Evolutionary conservation across 495 filamentous ascomycete genomes (phyloP), one percentile per base, ranked within the genome.

Genomic region (Corynascus novoguineensis): DNA sequence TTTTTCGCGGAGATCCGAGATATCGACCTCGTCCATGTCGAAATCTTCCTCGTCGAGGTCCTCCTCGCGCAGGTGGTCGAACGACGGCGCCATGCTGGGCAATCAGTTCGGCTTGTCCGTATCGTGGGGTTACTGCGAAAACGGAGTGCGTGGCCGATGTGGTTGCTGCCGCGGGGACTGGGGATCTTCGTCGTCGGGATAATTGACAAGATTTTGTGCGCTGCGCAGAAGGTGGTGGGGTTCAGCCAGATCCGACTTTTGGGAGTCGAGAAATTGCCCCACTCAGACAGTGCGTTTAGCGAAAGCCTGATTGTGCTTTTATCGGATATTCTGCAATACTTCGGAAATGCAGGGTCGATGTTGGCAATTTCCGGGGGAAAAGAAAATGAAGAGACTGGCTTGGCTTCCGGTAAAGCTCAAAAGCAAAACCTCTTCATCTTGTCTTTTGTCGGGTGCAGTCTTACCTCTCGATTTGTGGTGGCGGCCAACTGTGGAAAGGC

Each of bases 11-110:
- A 98, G 81, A 75, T 98, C 93, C 54, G 89, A 90, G 72, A 95
- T 90, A 68, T 98, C 93, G 68, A 97, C 84, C 68, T 96, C 89
- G 68, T 93, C 89, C 66, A 90, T 84, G 60, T 95, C 90, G 72
- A 90, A 87, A 66, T 92, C 86, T 51, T 91, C 87, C 67, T 95
- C 89, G 71, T 91, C 86, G 62, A 89, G 78, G 80, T 92, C 77
- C 81, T 90, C 73, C 38, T 79, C 76, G 66, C 75, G 80, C 59
- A 83, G 71, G 48, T 77, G 73, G 50, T 83, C 80, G 63, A 81
- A 83, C 34, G 78, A 79, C 57, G 80, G 79, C 74, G 79, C 79
- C 80, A 83, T 83, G 69, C 71, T 78, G 74, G 71, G 66, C 65
- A 57, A 48, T 31, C 32, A 47, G 31, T 41, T 22, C 50, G 46